Percentiles rank a stretch among this genome's conserved stretches.
Evolutionary conservation across 2,329 filamentous ascomycete genomes (phyloP).

Genomic region (Calcarisporium arbuscula): DNA sequence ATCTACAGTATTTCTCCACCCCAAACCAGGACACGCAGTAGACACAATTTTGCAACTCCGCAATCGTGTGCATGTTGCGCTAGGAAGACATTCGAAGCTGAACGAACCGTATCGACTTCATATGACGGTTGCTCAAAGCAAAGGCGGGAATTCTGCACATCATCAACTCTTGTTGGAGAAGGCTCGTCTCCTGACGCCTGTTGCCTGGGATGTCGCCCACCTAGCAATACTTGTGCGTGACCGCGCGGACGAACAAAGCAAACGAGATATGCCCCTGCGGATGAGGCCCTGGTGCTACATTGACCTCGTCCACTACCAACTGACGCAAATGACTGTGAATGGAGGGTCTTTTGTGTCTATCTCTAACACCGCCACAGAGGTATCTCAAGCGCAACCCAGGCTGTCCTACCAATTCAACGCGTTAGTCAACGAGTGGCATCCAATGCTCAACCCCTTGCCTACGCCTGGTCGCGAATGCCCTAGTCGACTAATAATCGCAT

Average conservation of each 20-base stretch:
- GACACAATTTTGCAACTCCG: slow-evolving; percentile 26
- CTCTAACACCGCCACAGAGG: no score
- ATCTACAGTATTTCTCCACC: slow-evolving; percentile 42
- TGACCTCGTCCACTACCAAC: slow-evolving; percentile 19
- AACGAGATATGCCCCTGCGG: slow-evolving; percentile 21
- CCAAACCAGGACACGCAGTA: slow-evolving; percentile 10
- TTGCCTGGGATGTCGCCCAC: slow-evolving; percentile 42
- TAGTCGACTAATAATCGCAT: slow-evolving; percentile 32
- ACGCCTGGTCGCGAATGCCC: no score
- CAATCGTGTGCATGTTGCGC: slow-evolving; percentile 23
- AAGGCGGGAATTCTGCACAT: slow-evolving; percentile 35
- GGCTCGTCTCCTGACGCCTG: slow-evolving; percentile 36
- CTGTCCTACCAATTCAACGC: background rate
- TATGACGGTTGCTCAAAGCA: slow-evolving; percentile 55
- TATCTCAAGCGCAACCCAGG: no score
- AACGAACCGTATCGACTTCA: slow-evolving; percentile 34
- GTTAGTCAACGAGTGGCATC: background rate
- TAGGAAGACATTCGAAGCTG: slow-evolving; percentile 26
- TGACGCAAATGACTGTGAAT: slow-evolving; percentile 1
- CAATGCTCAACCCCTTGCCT: background rate
- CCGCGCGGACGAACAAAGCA: no score
- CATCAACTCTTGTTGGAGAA: slow-evolving; percentile 49
- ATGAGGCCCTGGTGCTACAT: slow-evolving; percentile 55
- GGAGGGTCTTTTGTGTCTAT: no score
- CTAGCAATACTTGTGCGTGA: slow-evolving; percentile 50